These are phyloP conservation scores for Pseudozyma hubeiensis DNA, from an alignment of 1,284 basidiomycete genomes.

Conservation along the genomic window DNA sequence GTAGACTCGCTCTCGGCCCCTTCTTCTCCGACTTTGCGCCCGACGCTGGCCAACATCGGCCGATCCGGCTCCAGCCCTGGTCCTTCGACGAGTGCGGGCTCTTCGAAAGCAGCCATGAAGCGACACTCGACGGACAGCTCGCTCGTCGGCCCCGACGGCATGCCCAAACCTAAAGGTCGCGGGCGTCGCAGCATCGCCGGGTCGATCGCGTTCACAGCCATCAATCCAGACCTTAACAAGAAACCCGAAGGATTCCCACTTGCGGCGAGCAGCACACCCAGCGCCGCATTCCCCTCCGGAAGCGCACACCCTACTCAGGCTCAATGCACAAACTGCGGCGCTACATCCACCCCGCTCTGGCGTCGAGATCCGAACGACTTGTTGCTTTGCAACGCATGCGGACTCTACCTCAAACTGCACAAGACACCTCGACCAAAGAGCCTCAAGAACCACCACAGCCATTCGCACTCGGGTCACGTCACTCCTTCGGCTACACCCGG, in stretches of 20 bases:
- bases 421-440: constrained; percentile 62
- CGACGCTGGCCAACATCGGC: constrained; percentile 31
- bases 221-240: constrained; percentile 43
- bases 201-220: constrained; percentile 42
- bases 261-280: constrained; percentile 21
- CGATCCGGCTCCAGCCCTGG: constrained; percentile 44
- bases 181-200: constrained; percentile 46
- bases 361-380: constrained; percentile 60
- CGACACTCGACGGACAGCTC: constrained; percentile 42
- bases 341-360: constrained; percentile 64
- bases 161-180: constrained; percentile 36
- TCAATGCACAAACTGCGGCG: constrained; percentile 65
- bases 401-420: constrained; percentile 66
- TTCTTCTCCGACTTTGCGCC: constrained; percentile 41
- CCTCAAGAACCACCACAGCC: constrained; percentile 55
- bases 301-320: constrained; percentile 35
- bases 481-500: constrained; percentile 51
- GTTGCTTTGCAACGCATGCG: constrained; percentile 66
- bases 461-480: constrained; percentile 49
- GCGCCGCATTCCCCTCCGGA: constrained; percentile 23
- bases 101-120: constrained; percentile 21
- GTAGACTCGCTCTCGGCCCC: constrained; percentile 51
- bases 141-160: constrained; percentile 12
- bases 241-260: constrained; percentile 14
- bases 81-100: constrained; percentile 13